Evolutionary conservation across 1,284 basidiomycete species (phyloP), one percentile per base, ranked within the genome.

Genomic region (Abortiporus biennis): DNA sequence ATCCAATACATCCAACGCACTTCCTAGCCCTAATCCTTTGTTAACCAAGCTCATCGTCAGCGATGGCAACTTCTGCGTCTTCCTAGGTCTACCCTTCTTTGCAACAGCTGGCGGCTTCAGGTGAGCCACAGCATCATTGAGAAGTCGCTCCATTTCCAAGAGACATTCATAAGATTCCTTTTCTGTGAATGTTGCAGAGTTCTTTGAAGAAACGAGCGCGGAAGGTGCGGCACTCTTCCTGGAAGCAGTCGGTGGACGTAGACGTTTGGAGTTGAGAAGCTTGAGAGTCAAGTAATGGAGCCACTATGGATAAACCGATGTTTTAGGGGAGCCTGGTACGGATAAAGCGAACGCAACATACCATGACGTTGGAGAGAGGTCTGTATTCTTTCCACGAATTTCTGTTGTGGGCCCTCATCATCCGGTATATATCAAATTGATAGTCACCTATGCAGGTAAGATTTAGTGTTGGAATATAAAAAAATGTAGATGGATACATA

Each of bases 391-490:
- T 71, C 94, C 94, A 97, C 16, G 68, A 59, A 34, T 68, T 66
- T 2, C 72, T 62, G 33, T 76, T 79, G 44, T 80, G 65, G 19
- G 64, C 63, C 29, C 72, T 73, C 90, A 97, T 97, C 62, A 85
- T 76, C 30, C 95, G 80, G 59, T 99, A 99, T 1, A 97, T 72
- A 53, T 97, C 92, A 63, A 94, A 98, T 60, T 99, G 95, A 53
- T 88, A 83, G 57, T 95, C 91, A 4, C 93, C 91, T 76, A 29
- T 27, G n/a, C n/a, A n/a, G 22, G n/a, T 24, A 13, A 29, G 27
- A 19, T 13, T n/a, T 37, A 6, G 17, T 39, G 17, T 11, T 15
- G 11, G 19, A 15, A 4, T 30, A 15, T 13, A 11, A 25, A 23
- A 3, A 2, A 15, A 23, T 17, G 25, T 15, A 16, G 34, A 32